Base-by-base conservation (phyloP, 768 basidiomycete genomes). In the Saitozyma sp. region DNA sequence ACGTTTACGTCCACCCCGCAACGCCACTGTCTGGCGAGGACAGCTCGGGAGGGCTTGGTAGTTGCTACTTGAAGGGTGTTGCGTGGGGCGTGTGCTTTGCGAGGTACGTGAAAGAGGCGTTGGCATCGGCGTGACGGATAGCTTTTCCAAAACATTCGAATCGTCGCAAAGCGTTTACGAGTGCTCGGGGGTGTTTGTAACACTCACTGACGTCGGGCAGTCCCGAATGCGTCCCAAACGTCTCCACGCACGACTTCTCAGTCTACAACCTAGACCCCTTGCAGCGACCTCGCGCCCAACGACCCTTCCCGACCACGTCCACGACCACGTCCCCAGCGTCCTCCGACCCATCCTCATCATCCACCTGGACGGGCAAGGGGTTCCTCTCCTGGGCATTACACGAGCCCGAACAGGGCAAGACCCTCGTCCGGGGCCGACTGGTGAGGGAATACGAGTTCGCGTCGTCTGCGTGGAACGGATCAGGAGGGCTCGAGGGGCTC, bases 211-310 rank as follows among this genome's bases (percentile, higher is more conserved):
- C n/a, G 45, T 29, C 11, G 16, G 2, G 10, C 48, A 76, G 75
- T 58, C 75, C 75, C 50, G 75, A 76, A 61, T 72, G 72, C 50
- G 64, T 74, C n/a, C 75, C 75, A 9, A 62, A 69, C 29, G n/a
- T 62, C 5, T 49, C 56, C 8, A 49, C 59, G 11, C 63, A 70
- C 37, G 75, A 76, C 52, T 76, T 68, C 63, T 72, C 72, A 17
- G 66, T 76, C 20, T 76, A 76, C 70, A 66, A 68, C 49, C 65
- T 74, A 29, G 75, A 76, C 46, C 75, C 74, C 20, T 52, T 63
- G 11, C 46, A 50, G 3, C 58, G 51, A 58, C 48, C 29, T 19
- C 61, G 51, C 16, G 45, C 67, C 14, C 45, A 59, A 17, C 45
- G 64, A 38, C 64, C 68, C 39, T 66, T 69, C 54, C 55, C 66